phyloP scores from a whole-genome alignment of 441 rosid genomes.

The Gossypium davidsonii region DNA sequence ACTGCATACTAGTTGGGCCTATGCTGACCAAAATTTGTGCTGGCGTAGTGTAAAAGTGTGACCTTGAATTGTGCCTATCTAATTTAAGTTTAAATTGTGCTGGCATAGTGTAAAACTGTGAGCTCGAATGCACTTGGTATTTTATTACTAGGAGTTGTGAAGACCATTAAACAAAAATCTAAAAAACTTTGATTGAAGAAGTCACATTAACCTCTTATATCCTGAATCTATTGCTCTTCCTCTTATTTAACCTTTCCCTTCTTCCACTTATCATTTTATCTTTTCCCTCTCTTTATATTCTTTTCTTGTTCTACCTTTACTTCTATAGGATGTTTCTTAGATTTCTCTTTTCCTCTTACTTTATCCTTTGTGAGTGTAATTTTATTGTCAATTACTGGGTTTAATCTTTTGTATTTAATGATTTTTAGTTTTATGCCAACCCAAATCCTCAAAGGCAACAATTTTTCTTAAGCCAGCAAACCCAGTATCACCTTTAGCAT shows the following conservation, averaged over 20 bases:
- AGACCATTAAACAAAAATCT: neutral
- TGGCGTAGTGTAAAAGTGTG: neutral
- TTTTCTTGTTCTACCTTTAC: neutral
- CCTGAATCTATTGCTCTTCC: neutral
- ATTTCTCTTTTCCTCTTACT: neutral
- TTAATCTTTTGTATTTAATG: neutral
- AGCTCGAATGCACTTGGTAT: neutral
- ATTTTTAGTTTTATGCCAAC: neutral
- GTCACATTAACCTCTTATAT: neutral
- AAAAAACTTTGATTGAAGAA: neutral
- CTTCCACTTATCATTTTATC: neutral
- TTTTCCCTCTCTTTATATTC: neutral
- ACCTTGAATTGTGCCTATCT: neutral
- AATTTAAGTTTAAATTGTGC: neutral
- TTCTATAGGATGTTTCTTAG: neutral
- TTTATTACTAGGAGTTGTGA: neutral
- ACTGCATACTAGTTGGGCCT: neutral
- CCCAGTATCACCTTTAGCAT: neutral
- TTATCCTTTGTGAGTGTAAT: neutral
- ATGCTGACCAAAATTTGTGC: neutral
- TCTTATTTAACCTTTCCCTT: neutral
- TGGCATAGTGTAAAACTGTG: neutral
- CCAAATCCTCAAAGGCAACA: neutral
- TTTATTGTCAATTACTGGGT: neutral
- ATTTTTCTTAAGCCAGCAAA: neutral